Base-by-base conservation (phyloP, 192 early-diverging fungal species). In the Linnemannia elongata region DNA sequence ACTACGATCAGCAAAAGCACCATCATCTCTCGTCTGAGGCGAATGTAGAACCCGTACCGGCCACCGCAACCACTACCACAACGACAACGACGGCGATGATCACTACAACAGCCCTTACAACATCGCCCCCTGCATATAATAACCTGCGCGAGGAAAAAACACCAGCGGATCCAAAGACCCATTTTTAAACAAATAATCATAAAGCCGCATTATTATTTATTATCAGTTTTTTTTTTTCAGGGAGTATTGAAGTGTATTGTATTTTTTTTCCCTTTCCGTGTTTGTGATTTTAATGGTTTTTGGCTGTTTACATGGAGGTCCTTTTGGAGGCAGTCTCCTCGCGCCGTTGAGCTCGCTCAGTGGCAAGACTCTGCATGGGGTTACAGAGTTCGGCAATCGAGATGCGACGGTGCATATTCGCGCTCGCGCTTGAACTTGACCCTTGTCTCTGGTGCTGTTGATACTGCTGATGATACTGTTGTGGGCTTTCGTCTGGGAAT, bases 381-480 rank as follows among this genome's bases (percentile, higher is more conserved):
- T 86, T 86, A 54, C 84, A 86, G 27, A 86, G 75, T 49, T 86
- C 84, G 22, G 84, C 84, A 27, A 86, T 86, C n/a, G 84, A 86
- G 55, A 86, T 86, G 13, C 84, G 84, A n/a, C 84, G 84, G 42
- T 76, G 78, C 78, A 86, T 80, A 63, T 80, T 86, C 12, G 78
- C 78, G 17, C 18, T 36, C 13, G 41, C 15, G 20, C 38, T 15
- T 24, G 41, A 6, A 13, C 38, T 15, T 18, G 13, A 33, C 44
- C 68, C 45, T 78, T 27, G 68, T 35, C 68, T n/a, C 27, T 24
- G 66, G 9, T 44, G 77, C 1, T 63, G 72, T 30, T 72, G 63
- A 1, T 69, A 49, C 6, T 63, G 72, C 30, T 72, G 63, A 1
- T 69, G 66, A 6, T 69, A 68, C 41, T 77, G 71, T 27, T 38